These are phyloP conservation scores for Multifurca ochricompacta DNA, from an alignment of 768 basidiomycete genomes.

Conservation along the genomic window DNA sequence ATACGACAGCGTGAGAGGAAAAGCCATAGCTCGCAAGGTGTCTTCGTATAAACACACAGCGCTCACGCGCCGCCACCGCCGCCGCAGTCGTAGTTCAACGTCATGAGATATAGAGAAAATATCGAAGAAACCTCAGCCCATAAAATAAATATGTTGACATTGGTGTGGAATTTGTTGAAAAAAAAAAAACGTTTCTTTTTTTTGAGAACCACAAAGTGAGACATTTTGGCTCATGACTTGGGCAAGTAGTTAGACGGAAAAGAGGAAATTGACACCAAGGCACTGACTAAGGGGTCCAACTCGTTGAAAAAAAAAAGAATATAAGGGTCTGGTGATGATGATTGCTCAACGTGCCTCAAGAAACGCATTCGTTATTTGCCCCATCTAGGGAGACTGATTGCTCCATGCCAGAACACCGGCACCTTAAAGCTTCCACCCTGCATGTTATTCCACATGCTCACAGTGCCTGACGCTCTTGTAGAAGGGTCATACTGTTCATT, in stretches of 20 bases:
- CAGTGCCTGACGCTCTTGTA: background rate
- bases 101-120: conserved; percentile 4
- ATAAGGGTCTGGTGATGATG: conserved; percentile 12
- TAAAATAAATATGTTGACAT: too few relatives aligned
- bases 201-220: background rate
- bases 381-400: background rate
- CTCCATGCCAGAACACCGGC: conserved; percentile 1
- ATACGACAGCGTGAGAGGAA: background rate
- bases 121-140: too few relatives aligned
- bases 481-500: background rate
- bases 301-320: too few relatives aligned
- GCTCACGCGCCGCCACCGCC: too few relatives aligned
- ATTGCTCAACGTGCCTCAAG: conserved; percentile 1
- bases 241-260: background rate
- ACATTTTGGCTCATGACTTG: background rate
- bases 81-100: background rate
- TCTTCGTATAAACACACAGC: too few relatives aligned
- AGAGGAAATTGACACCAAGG: background rate
- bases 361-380: background rate
- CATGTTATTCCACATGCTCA: background rate
- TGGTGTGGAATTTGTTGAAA: background rate
- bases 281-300: too few relatives aligned
- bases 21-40: too few relatives aligned
- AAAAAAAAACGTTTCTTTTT: too few relatives aligned
- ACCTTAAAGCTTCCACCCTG: background rate